Conservation (phyloP, 176 grass and related monocot species). For the Elymus sibiricus region DNA sequence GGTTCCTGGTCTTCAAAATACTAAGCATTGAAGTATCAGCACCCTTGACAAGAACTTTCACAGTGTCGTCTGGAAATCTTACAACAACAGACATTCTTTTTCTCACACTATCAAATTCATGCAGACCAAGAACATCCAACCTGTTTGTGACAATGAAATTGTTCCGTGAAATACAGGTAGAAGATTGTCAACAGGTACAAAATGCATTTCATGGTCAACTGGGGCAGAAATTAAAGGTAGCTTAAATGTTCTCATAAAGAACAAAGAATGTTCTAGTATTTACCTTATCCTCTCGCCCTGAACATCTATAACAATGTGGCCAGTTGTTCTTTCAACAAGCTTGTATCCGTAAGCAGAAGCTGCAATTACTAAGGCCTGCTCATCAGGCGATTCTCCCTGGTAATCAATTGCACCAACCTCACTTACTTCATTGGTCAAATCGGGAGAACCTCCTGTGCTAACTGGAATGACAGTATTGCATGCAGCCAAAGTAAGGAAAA, state of each 20-base stretch:
- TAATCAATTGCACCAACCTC: constrained; percentile 70
- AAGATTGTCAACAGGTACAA: constrained; percentile 21
- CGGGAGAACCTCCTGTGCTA: constrained; percentile 32
- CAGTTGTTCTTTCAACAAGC: constrained; percentile 88
- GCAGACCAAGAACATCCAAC: constrained; percentile 98
- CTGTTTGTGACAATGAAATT: constrained; percentile 47
- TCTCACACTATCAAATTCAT: constrained; percentile 96
- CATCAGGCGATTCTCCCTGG: constrained; percentile 98
- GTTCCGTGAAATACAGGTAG: constrained; percentile 15
- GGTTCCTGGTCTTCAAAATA: constrained; percentile 55
- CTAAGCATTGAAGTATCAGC: constrained; percentile 92
- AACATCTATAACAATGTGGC: constrained; percentile 92
- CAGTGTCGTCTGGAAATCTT: constrained; percentile 80
- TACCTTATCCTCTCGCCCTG: constrained; percentile 89
- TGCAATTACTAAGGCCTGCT: constrained; percentile 91
- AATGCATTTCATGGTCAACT: constrained; percentile 10
- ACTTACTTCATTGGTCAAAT: constrained; percentile 31
- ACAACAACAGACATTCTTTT: constrained; percentile 99
- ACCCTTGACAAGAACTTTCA: constrained; percentile 98
- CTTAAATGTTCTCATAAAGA: neutral
- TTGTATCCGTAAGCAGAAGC: constrained; percentile 85
- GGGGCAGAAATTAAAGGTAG: neutral
- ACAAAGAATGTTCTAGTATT: neutral
- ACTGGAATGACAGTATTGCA: constrained; percentile 99
- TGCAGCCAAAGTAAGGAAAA: constrained; percentile 96